Evolutionary conservation across 345 rosid genomes (phyloP), one percentile per base, ranked within the genome.

Genomic region (Ceriops tagal): DNA sequence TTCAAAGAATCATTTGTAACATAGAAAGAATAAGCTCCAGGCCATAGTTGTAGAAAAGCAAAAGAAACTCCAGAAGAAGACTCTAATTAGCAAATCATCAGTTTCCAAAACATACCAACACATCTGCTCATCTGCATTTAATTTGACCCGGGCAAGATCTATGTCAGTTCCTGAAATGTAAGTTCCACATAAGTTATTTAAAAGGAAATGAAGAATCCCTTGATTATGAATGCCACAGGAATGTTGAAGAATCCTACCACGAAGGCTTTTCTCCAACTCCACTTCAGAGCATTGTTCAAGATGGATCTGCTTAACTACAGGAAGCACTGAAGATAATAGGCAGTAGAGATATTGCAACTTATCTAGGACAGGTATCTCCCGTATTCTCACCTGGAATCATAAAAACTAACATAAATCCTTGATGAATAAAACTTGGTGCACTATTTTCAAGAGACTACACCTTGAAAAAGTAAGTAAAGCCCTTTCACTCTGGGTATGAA

Each of bases 91-190:
- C 68, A 64, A 56, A 58, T 64, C 19, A 30, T 16, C 7, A 73
- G 69, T 51, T 53, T 53, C 59, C 22, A 58, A 18, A 59, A 67
- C 22, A 26, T 90, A 96, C 99, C 99, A 96, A 90, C 99, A 96
- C 98, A 96, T 92, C 86, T 90, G 97, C 77, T 92, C 98, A 77
- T 96, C 99, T 32, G 91, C 97, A 75, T 84, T 92, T 91, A 96
- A 71, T 80, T 90, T 90, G 74, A 87, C 83, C 75, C 98, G 88
- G 65, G 79, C 65, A 74, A 85, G 93, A 75, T 89, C 96, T 73
- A 84, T 87, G 69, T 82, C 91, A 72, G 82, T 75, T 81, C 93
- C 99, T 96, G 83, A 58, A 84, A 46, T 20, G 27, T n/a, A 73
- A 62, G 31, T 9, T 31, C 58, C 68, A 39, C n/a, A 11, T 43